A percentile compares a stretch with the other conserved stretches of the same genome.
phyloP scores from a whole-genome alignment of 2,329 filamentous ascomycete genomes.

The Hymenoscyphus linearis region DNA sequence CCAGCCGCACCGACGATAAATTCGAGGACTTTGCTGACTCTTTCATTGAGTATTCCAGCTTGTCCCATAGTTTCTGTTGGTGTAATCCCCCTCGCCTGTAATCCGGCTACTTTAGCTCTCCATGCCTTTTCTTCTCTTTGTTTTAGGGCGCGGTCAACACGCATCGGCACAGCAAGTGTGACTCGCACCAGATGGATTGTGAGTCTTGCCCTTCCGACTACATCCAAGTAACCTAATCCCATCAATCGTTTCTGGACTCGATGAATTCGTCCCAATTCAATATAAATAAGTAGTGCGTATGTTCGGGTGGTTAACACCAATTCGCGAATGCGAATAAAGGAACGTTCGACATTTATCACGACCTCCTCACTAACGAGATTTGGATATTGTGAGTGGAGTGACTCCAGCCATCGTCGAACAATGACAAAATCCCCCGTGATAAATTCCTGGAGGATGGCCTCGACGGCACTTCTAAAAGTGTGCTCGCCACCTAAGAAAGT shows the following conservation, averaged over 20 bases:
- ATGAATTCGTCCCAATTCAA: slow-evolving; percentile 36
- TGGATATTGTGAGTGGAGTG: slow-evolving; percentile 34
- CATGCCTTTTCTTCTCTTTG: slow-evolving; percentile 35
- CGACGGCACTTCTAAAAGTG: slow-evolving; percentile 35
- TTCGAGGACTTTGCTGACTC: slow-evolving; percentile 35
- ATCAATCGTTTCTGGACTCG: slow-evolving; percentile 35
- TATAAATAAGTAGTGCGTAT: slow-evolving; percentile 36
- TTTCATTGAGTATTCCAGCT: slow-evolving; percentile 35
- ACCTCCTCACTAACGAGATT: slow-evolving; percentile 35
- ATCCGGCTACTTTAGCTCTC: slow-evolving; percentile 34
- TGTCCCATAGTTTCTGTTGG: slow-evolving; percentile 26
- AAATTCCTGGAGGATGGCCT: slow-evolving; percentile 36
- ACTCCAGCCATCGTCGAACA: slow-evolving; percentile 33
- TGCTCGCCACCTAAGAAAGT: slow-evolving; percentile 35
- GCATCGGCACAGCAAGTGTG: slow-evolving; percentile 36
- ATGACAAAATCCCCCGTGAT: slow-evolving; percentile 36
- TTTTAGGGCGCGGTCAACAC: slow-evolving; percentile 36
- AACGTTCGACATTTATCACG: slow-evolving; percentile 33
- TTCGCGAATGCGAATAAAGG: slow-evolving; percentile 34
- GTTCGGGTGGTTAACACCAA: slow-evolving; percentile 35
- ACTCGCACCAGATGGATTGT: slow-evolving; percentile 37
- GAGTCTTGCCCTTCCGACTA: slow-evolving; percentile 33
- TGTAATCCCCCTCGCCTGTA: slow-evolving; percentile 32
- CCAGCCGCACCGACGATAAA: slow-evolving; percentile 37
- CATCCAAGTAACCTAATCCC: slow-evolving; percentile 35